Conservation (phyloP, 2,329 filamentous ascomycete genomes). For the Exophiala sp. region DNA sequence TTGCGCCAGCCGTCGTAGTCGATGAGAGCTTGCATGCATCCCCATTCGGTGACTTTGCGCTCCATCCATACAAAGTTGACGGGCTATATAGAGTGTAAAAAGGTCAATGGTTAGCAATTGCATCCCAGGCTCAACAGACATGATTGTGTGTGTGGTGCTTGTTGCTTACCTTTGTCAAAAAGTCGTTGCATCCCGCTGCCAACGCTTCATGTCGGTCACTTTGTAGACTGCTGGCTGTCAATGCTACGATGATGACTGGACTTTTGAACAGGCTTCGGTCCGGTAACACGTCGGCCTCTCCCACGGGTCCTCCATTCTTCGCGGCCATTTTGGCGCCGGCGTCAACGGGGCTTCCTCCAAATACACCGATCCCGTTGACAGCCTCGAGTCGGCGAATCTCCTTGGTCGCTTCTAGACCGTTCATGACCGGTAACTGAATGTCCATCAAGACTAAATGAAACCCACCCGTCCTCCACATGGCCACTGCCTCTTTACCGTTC, state of each 20-base stretch:
- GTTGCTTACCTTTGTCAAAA: slow-evolving; percentile 80
- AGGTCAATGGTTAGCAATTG: slow-evolving; percentile 13
- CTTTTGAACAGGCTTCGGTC: slow-evolving; percentile 78
- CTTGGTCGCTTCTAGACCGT: slow-evolving; percentile 85
- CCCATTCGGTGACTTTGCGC: slow-evolving; percentile 98
- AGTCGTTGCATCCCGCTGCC: slow-evolving; percentile 95
- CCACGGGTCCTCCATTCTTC: slow-evolving; percentile 12
- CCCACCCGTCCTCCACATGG: slow-evolving; percentile 85
- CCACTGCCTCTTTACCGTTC: slow-evolving; percentile 87
- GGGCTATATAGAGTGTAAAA: slow-evolving; percentile 58
- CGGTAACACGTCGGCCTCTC: slow-evolving; percentile 56
- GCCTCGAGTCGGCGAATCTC: slow-evolving; percentile 87
- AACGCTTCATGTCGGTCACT: slow-evolving; percentile 92
- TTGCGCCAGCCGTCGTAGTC: slow-evolving; percentile 97
- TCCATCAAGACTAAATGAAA: slow-evolving; percentile 98
- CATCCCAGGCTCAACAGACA: slow-evolving; percentile 4
- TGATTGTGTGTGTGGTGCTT: slow-evolving; percentile 6
- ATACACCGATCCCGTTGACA: slow-evolving; percentile 87
- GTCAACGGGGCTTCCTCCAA: slow-evolving; percentile 38
- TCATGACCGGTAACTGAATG: slow-evolving; percentile 96
- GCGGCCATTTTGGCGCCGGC: slow-evolving; percentile 9
- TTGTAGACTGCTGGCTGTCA: slow-evolving; percentile 90
- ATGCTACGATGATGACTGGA: slow-evolving; percentile 92
- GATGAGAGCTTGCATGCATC: slow-evolving; percentile 98
- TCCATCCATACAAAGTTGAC: slow-evolving; percentile 98